phyloP scores from a whole-genome alignment of 495 filamentous ascomycete species.

The Tuber umbilicatum region DNA sequence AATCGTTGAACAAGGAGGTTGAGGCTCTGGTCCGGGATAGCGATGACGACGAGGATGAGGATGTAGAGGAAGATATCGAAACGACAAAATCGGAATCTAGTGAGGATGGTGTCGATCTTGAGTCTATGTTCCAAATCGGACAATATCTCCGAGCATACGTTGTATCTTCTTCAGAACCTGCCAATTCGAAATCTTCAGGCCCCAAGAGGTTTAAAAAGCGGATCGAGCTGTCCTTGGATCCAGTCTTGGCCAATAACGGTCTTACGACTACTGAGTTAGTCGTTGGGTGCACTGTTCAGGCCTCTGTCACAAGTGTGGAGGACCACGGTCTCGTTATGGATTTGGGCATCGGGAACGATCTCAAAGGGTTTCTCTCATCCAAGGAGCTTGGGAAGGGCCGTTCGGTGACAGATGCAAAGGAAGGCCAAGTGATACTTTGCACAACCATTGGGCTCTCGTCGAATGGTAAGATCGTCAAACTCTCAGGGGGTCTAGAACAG shows the following conservation, averaged over 20 bases:
- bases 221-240: conserved; percentile 78
- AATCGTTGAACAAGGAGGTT: conserved; percentile 59
- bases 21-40: conserved; percentile 58
- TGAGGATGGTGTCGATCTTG: conserved; percentile 59
- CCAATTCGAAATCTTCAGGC: conserved; percentile 13
- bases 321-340: conserved; percentile 96
- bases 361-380: conserved; percentile 81
- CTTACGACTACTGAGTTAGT: conserved; percentile 64
- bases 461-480: conserved; percentile 75
- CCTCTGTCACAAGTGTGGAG: conserved; percentile 80
- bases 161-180: conserved; percentile 59
- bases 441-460: conserved; percentile 67
- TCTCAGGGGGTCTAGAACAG: conserved; percentile 63
- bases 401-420: conserved; percentile 58
- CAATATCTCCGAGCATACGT: conserved; percentile 87
- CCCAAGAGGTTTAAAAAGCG: conserved; percentile 61
- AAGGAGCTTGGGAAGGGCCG: conserved; percentile 64
- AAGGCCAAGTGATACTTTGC: conserved; percentile 78
- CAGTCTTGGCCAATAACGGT: conserved; percentile 65
- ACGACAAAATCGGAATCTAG: conserved; percentile 27
- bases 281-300: conserved; percentile 68
- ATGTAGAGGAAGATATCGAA: conserved; percentile 49
- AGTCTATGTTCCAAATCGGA: conserved; percentile 67
- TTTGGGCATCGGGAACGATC: conserved; percentile 61
- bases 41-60: conserved; percentile 53